These are phyloP conservation scores for Eucalyptus cloeziana DNA, from an alignment of 345 rosid genomes.

Conservation along the genomic window DNA sequence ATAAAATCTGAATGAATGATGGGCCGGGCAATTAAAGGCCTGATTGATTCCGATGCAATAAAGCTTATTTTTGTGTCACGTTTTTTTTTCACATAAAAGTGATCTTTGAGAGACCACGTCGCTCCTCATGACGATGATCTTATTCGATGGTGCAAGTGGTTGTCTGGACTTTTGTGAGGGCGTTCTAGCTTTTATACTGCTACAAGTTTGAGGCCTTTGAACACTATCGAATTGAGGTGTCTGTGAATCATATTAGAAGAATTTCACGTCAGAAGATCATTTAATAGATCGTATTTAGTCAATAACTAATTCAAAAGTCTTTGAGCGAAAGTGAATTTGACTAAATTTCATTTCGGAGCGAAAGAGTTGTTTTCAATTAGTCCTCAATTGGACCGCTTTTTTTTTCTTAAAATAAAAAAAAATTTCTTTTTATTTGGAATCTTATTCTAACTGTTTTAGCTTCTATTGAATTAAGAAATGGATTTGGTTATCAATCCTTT, in stretches of 20 bases:
- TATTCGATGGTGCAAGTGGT: not conserved
- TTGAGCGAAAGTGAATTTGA: not conserved
- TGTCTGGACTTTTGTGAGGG: not conserved
- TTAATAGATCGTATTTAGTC: not conserved
- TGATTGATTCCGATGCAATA: not conserved
- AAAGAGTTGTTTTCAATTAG: not conserved
- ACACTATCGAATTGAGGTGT: not conserved
- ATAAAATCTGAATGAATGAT: not conserved
- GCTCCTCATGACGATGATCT: not conserved
- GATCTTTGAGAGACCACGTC: not conserved
- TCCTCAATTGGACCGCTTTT: not conserved
- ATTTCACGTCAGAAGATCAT: not conserved
- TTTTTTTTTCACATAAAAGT: not conserved
- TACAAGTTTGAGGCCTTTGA: not conserved
- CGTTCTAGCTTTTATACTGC: not conserved
- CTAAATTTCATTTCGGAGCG: not conserved
- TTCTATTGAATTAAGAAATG: not conserved
- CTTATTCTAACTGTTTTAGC: not conserved
- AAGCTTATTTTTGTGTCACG: not conserved
- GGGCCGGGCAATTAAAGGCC: not conserved
- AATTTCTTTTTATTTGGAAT: not conserved
- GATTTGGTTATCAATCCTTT: not conserved
- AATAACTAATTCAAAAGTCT: not conserved
- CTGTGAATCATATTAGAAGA: accelerated
- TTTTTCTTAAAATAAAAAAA: not conserved